phyloP scores from a whole-genome alignment of 306 rosid genomes.

The barrel medic (Medicago truncatula) region DNA sequence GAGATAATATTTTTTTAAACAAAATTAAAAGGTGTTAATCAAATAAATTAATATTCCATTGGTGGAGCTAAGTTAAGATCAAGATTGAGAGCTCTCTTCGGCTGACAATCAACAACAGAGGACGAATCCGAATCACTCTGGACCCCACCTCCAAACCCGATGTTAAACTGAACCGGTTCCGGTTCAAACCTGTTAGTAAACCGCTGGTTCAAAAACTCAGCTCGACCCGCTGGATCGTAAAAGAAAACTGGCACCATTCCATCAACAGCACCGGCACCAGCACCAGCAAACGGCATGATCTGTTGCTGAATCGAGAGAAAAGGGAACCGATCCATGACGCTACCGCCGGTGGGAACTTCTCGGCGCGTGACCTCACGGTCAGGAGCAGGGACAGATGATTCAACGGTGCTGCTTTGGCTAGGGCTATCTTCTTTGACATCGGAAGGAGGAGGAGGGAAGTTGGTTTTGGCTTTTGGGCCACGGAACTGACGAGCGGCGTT shows the following conservation, averaged over 20 bases:
- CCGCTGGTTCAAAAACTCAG: constrained; percentile 45
- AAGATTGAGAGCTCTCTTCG: constrained; percentile 56
- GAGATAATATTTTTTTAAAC: not conserved
- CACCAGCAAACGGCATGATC: constrained; percentile 6
- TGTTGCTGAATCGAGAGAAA: constrained; percentile 53
- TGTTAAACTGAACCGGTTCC: constrained; percentile 40
- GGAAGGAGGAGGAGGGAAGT: constrained; percentile 34
- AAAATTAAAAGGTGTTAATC: not conserved
- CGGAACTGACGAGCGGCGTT: constrained; percentile 60
- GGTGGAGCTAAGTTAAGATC: constrained; percentile 79
- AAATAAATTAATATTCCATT: constrained; percentile 34
- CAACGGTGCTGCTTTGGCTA: constrained; percentile 62
- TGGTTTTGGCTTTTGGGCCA: constrained; percentile 61
- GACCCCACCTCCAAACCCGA: constrained; percentile 34
- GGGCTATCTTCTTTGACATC: not conserved
- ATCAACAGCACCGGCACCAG: not conserved
- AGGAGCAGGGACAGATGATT: constrained; percentile 50
- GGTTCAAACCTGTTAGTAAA: constrained; percentile 52
- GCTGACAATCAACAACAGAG: constrained; percentile 55
- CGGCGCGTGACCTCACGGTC: constrained; percentile 50
- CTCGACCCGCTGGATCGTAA: constrained; percentile 26
- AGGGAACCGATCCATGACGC: constrained; percentile 47
- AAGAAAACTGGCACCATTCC: constrained; percentile 47
- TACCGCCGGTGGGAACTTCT: not conserved
- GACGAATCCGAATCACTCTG: constrained; percentile 63